phyloP scores from a whole-genome alignment of 495 filamentous ascomycete genomes.

The Xylaria venustula region DNA sequence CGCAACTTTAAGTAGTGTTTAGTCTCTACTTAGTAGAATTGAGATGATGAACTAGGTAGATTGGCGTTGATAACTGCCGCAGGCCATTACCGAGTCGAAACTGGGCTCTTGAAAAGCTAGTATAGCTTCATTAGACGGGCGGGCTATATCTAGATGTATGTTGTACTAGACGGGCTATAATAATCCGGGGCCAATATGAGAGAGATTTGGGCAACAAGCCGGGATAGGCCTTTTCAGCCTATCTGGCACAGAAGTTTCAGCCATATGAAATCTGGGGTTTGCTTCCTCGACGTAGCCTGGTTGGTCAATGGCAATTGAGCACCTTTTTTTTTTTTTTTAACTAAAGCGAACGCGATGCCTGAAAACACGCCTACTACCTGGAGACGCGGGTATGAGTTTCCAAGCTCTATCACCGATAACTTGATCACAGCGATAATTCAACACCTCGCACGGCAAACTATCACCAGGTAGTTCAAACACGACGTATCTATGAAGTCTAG shows the following conservation, averaged over 20 bases:
- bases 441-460: not conserved
- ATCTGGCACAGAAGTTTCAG: constrained; percentile 4
- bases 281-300: not conserved
- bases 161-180: not conserved
- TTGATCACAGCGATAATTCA: too few species aligned
- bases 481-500: constrained; percentile 6
- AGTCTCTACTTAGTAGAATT: too few species aligned
- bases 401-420: too few species aligned
- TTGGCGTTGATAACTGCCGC: not conserved
- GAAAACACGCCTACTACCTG: not conserved
- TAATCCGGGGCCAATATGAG: not conserved
- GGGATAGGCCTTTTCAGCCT: constrained; percentile 9
- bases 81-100: not conserved
- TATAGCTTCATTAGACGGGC: not conserved
- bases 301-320: constrained; percentile 12
- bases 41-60: not conserved
- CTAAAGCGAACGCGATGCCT: not conserved
- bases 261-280: constrained; percentile 7
- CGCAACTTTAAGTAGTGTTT: not conserved
- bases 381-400: not conserved
- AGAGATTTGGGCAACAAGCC: constrained; percentile 10
- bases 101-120: not conserved
- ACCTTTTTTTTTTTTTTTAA: too few species aligned
- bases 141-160: not conserved
- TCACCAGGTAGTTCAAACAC: not conserved